Conservation (phyloP, 139 green algal genomes). For the Nannochloris sp. region DNA sequence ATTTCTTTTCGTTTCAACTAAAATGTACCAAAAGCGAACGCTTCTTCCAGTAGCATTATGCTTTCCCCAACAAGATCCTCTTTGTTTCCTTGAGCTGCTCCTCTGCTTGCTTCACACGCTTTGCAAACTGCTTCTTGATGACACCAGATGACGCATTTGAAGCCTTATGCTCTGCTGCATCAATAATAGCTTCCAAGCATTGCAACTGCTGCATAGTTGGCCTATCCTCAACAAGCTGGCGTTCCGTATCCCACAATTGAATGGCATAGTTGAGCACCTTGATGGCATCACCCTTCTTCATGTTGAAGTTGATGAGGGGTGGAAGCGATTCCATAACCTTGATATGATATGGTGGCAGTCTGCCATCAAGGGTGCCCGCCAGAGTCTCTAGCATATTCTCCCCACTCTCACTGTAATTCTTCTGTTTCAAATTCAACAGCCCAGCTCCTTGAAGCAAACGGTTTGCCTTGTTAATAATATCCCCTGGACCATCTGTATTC, state of each 20-base stretch:
- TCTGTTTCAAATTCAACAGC: neutral
- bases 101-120: constrained; percentile 7
- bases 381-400: constrained; percentile 15
- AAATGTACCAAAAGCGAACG: neutral
- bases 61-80: neutral
- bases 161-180: constrained; percentile 13
- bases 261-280: constrained; percentile 11
- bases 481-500: constrained; percentile 1
- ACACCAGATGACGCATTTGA: constrained; percentile 1
- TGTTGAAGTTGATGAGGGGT: constrained; percentile 12
- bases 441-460: constrained; percentile 2
- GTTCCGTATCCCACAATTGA: constrained; percentile 12
- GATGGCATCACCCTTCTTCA: constrained; percentile 8
- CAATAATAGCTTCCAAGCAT: constrained; percentile 13
- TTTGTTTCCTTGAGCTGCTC: neutral
- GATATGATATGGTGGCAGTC: constrained; percentile 16
- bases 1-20: constrained; percentile 5
- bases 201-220: constrained; percentile 7
- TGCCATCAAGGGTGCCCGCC: constrained; percentile 2
- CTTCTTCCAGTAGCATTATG: neutral
- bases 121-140: constrained; percentile 10
- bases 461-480: constrained; percentile 8
- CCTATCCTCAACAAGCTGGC: constrained; percentile 9
- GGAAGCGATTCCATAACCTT: neutral
- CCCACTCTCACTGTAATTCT: constrained; percentile 3